A percentile compares a stretch with the other conserved stretches of the same genome.
These are phyloP conservation scores for Aspergillus brasiliensis DNA, from an alignment of 2,329 filamentous ascomycete species.

Conservation along the genomic window DNA sequence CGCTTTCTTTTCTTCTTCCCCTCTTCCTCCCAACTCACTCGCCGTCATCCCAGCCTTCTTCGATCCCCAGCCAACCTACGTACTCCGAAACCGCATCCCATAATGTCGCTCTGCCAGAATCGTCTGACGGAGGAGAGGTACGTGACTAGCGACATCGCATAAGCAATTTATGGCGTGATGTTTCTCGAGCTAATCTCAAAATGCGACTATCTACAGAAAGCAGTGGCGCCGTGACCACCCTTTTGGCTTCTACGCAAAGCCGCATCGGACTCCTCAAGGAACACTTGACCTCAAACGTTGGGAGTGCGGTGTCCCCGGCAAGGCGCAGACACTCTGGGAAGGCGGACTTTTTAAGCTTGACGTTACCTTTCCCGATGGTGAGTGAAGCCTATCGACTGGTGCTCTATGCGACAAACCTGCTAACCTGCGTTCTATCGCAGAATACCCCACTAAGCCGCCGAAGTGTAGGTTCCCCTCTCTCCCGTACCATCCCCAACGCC, in stretches of 20 bases:
- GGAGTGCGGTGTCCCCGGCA: constrained; percentile 96
- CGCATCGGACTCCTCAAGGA: constrained; percentile 74
- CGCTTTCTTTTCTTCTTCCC: constrained; percentile 5
- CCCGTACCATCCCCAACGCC: too few relatives aligned
- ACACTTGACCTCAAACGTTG: constrained; percentile 90
- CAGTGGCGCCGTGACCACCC: constrained; percentile 97
- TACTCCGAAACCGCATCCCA: constrained; percentile 51
- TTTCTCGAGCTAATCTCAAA: constrained; percentile 15
- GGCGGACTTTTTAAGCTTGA: constrained; percentile 96
- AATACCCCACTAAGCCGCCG: constrained; percentile 97
- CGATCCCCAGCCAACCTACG: neutral
- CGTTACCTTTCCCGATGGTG: constrained; percentile 90
- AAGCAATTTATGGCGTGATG: neutral
- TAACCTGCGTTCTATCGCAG: constrained; percentile 50
- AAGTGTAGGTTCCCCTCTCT: constrained; percentile 72
- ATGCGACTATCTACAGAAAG: constrained; percentile 61
- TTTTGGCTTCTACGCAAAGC: constrained; percentile 95
- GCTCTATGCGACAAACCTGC: constrained; percentile 12
- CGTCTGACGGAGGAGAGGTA: constrained; percentile 86
- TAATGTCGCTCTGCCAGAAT: constrained; percentile 86
- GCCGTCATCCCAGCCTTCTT: neutral
- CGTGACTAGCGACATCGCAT: constrained; percentile 28
- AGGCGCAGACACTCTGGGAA: constrained; percentile 96
- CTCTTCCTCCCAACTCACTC: neutral
- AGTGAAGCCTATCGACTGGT: constrained; percentile 34